Conservation (phyloP, 2,329 filamentous ascomycete species). For the Fusarium sp. region DNA sequence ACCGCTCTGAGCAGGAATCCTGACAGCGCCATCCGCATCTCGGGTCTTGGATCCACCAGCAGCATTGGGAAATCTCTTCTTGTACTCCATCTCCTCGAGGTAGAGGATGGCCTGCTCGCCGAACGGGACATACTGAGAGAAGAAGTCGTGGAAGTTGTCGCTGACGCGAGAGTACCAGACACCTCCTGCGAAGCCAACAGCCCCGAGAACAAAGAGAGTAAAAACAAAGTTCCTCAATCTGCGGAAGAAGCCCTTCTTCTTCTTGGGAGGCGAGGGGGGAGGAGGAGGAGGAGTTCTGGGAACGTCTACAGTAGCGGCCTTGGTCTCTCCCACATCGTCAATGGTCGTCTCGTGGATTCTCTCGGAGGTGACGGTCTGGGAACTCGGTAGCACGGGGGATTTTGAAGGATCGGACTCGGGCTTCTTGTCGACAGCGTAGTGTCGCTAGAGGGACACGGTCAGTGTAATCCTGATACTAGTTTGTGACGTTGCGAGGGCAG, state of each 20-base stretch:
- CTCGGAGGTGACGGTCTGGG: conserved; percentile 67
- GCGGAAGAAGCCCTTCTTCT: conserved; percentile 78
- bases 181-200: conserved; percentile 86
- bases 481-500: conserved; percentile 56
- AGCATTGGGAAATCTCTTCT: conserved; percentile 80
- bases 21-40: conserved; percentile 80
- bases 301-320: conserved; percentile 59
- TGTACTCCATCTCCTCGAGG: conserved; percentile 95
- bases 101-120: conserved; percentile 96
- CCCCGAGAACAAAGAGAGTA: conserved; percentile 82
- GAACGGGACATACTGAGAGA: conserved; percentile 95
- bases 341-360: conserved; percentile 58
- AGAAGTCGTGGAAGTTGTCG: conserved; percentile 99
- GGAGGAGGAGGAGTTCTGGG: conserved; percentile 48
- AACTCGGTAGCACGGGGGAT: conserved; percentile 67
- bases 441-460: conserved; percentile 63
- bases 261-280: conserved; percentile 55
- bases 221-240: conserved; percentile 84
- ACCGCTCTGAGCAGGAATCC: conserved; percentile 88
- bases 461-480: conserved; percentile 51
- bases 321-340: conserved; percentile 56
- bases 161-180: conserved; percentile 94
- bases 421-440: conserved; percentile 70
- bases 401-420: conserved; percentile 64
- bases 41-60: conserved; percentile 63